Conservation (phyloP, 2,329 filamentous ascomycete genomes). For the Aspergillus transmontanensis region DNA sequence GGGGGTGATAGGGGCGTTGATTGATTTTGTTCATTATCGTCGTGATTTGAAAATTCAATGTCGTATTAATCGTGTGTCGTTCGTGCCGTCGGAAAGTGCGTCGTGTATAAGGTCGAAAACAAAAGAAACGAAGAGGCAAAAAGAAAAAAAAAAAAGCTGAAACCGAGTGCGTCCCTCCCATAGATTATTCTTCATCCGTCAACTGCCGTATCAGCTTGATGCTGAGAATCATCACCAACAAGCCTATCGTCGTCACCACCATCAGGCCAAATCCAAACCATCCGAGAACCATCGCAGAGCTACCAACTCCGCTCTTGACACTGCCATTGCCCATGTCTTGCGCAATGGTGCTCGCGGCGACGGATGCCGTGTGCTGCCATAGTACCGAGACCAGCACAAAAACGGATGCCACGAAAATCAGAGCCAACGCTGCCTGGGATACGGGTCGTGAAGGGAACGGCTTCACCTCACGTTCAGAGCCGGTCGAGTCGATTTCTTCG, state of each 20-base stretch:
- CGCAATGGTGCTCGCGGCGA: slow-evolving; percentile 89
- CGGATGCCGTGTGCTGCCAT: slow-evolving; percentile 83
- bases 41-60: slow-evolving; percentile 7
- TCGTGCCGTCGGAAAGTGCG: slow-evolving; percentile 16
- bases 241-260: slow-evolving; percentile 91
- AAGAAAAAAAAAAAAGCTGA: slow-evolving; percentile 6
- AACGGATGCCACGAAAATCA: slow-evolving; percentile 75
- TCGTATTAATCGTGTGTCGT: slow-evolving; percentile 23
- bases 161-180: slow-evolving; percentile 1
- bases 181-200: slow-evolving; percentile 44
- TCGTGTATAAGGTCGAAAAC: slow-evolving; percentile 1
- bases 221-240: slow-evolving; percentile 95
- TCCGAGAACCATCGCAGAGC: slow-evolving; percentile 91
- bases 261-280: slow-evolving; percentile 96
- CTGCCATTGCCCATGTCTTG: slow-evolving; percentile 91
- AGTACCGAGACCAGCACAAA: slow-evolving; percentile 67
- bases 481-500: slow-evolving; percentile 78
- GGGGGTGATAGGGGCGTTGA: background rate
- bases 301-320: slow-evolving; percentile 85
- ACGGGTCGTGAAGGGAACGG: slow-evolving; percentile 91
- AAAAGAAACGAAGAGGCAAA: slow-evolving; percentile 7
- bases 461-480: slow-evolving; percentile 87
- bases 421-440: slow-evolving; percentile 86
- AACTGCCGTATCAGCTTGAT: slow-evolving; percentile 74
- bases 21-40: slow-evolving; percentile 14